phyloP scores from a whole-genome alignment of 1,284 basidiomycete genomes.

The Melampsora americana region DNA sequence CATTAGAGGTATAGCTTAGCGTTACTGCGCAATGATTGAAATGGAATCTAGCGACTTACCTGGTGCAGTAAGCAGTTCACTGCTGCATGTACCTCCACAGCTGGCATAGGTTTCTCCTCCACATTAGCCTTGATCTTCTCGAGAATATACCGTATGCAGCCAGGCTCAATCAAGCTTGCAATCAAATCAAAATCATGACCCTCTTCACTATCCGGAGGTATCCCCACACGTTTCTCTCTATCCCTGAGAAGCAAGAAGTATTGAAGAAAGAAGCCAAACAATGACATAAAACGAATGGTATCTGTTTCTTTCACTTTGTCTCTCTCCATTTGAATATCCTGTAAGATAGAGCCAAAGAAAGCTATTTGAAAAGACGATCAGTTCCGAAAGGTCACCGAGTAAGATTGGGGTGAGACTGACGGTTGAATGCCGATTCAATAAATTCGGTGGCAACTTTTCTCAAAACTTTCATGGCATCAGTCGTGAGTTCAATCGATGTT shows the following conservation, averaged over 20 bases:
- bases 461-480: constrained; percentile 67
- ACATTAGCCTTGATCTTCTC: constrained; percentile 79
- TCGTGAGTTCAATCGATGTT: constrained; percentile 62
- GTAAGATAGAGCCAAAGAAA: constrained; percentile 76
- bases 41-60: constrained; percentile 51
- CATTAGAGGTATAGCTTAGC: neutral
- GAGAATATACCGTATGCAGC: constrained; percentile 81
- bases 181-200: constrained; percentile 70
- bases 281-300: constrained; percentile 74
- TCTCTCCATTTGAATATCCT: constrained; percentile 85
- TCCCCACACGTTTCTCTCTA: constrained; percentile 51
- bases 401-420: constrained; percentile 58
- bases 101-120: constrained; percentile 85
- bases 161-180: constrained; percentile 76
- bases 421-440: constrained; percentile 76
- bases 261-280: constrained; percentile 82
- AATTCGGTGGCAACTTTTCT: constrained; percentile 69
- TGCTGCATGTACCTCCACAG: constrained; percentile 91
- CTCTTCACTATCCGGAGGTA: constrained; percentile 47
- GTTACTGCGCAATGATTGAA: neutral
- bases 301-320: constrained; percentile 85
- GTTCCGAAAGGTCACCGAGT: neutral
- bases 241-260: constrained; percentile 65
- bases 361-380: constrained; percentile 57
- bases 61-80: constrained; percentile 87